Conservation (phyloP, 495 filamentous ascomycete genomes). For the Daldinia vernicosa region DNA sequence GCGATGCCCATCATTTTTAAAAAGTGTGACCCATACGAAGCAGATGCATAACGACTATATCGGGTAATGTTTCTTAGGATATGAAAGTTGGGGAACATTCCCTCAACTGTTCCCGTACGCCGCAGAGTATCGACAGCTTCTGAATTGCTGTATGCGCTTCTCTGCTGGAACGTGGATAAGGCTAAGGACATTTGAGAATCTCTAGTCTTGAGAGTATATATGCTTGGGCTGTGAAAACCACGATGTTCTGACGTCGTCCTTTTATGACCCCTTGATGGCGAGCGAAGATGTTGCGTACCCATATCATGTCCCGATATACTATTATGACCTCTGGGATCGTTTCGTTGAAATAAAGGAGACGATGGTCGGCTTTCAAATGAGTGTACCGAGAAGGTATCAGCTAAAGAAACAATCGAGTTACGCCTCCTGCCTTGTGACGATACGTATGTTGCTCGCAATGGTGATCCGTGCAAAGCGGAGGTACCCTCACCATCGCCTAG, state of each 20-base stretch:
- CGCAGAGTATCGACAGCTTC: constrained; percentile 64
- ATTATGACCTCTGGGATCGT: constrained; percentile 60
- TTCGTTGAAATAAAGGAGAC: constrained; percentile 57
- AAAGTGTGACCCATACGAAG: constrained; percentile 77
- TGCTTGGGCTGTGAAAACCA: constrained; percentile 60
- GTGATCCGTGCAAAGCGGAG: constrained; percentile 34
- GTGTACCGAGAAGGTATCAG: constrained; percentile 67
- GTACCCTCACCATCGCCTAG: constrained; percentile 24
- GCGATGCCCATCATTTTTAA: constrained; percentile 74
- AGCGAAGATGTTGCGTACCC: constrained; percentile 22
- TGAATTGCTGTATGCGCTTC: constrained; percentile 65
- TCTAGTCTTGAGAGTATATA: constrained; percentile 73
- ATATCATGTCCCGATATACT: constrained; percentile 60
- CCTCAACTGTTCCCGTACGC: constrained; percentile 64
- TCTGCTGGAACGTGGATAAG: constrained; percentile 61
- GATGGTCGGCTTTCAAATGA: constrained; percentile 57
- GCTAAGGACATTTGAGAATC: constrained; percentile 72
- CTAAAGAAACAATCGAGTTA: constrained; percentile 66
- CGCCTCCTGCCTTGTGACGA: constrained; percentile 63
- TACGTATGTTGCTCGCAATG: constrained; percentile 59
- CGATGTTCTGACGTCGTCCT: constrained; percentile 50
- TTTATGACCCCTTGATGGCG: constrained; percentile 34
- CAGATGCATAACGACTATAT: constrained; percentile 80
- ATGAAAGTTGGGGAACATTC: constrained; percentile 72
- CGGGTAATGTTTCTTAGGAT: constrained; percentile 76